Evolutionary conservation across 441 rosid species (phyloP), one percentile per base, ranked within the genome.

Genomic region (Aquilaria agallochum): DNA sequence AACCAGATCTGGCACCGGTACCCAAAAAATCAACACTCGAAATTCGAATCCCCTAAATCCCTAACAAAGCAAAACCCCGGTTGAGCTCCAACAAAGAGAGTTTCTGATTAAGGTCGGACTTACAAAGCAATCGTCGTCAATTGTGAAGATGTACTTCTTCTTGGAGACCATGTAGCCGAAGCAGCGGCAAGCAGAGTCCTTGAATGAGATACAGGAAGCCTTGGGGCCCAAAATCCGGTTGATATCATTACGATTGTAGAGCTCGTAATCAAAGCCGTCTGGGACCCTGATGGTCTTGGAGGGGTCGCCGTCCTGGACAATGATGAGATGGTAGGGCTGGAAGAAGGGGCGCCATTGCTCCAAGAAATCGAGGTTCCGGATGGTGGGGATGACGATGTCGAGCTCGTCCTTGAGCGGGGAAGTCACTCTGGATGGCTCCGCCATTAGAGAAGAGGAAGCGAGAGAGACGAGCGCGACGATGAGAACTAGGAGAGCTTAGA

Each of bases 301-400:
- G 0, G 98, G 98, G 60, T 93, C 97, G 50, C 98, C 98, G 42
- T 93, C 98, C 61, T 93, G 98, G 55, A 93, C 92, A 62, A 93
- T 90, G 75, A 93, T 93, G 75, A 93, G 74, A 64, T 93, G 98
- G 72, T 93, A 93, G 5, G 67, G 83, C 84, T 93, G 84, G 58
- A 93, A 90, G 62, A 90, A 93, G 1, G 98, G 92, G 66, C 98
- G 85, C 98, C 98, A 93, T 87, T 74, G 78, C 84, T 90, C 98
- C 68, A 93, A 79, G 81, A 93, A 93, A 58, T 93, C 97, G n/a
- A 93, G 87, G 83, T 90, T 90, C 49, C 96, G 68, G 65, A 90
- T 93, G 50, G 98, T 90, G 12, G 97, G 98, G 44, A 93, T 93
- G 56, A 93, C 97, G 69, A 93, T 86, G 57, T 90, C 98, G 0